Percentiles rank a stretch among this genome's conserved stretches.
Conservation (phyloP, 352 stramenopile genomes). For the Globisporangium nodosum region DNA sequence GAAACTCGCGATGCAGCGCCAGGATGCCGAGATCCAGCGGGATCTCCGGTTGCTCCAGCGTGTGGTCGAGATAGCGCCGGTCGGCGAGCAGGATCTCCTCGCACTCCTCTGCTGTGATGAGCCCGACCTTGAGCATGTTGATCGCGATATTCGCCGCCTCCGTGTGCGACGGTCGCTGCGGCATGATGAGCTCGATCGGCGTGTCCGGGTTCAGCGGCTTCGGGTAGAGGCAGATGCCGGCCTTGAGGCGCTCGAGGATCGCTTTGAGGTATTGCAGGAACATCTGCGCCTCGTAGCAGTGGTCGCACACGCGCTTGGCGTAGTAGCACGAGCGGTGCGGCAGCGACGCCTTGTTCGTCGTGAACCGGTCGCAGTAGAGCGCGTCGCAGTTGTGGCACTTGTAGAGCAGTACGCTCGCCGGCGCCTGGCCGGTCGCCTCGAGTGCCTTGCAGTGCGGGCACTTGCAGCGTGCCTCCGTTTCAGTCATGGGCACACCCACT, state of each 20-base stretch:
- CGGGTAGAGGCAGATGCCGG: slow-evolving; percentile 81
- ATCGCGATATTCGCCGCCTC: slow-evolving; percentile 85
- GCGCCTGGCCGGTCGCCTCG: slow-evolving; percentile 22
- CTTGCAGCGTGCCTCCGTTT: slow-evolving; percentile 61
- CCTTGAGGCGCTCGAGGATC: slow-evolving; percentile 82
- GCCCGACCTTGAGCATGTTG: slow-evolving; percentile 72
- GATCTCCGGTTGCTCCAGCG: slow-evolving; percentile 79
- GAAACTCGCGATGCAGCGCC: slow-evolving; percentile 83
- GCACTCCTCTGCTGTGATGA: slow-evolving; percentile 85
- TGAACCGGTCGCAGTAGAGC: slow-evolving; percentile 80
- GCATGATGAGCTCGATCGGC: slow-evolving; percentile 85
- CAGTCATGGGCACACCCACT: slow-evolving; percentile 35
- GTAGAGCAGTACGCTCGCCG: slow-evolving; percentile 51
- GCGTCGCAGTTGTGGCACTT: slow-evolving; percentile 80
- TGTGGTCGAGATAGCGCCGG: slow-evolving; percentile 79
- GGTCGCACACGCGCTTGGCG: slow-evolving; percentile 81
- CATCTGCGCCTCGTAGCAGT: slow-evolving; percentile 79
- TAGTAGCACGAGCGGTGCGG: slow-evolving; percentile 80
- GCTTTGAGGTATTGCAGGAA: slow-evolving; percentile 83
- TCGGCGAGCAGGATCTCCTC: slow-evolving; percentile 83
- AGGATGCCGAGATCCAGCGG: slow-evolving; percentile 83
- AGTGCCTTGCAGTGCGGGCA: slow-evolving; percentile 56
- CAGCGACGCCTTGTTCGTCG: slow-evolving; percentile 69
- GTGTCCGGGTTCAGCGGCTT: slow-evolving; percentile 79
- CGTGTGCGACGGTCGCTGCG: slow-evolving; percentile 74